Evolutionary conservation across 2,329 filamentous ascomycete species (phyloP).

Genomic region (Lecanicillium sp.): DNA sequence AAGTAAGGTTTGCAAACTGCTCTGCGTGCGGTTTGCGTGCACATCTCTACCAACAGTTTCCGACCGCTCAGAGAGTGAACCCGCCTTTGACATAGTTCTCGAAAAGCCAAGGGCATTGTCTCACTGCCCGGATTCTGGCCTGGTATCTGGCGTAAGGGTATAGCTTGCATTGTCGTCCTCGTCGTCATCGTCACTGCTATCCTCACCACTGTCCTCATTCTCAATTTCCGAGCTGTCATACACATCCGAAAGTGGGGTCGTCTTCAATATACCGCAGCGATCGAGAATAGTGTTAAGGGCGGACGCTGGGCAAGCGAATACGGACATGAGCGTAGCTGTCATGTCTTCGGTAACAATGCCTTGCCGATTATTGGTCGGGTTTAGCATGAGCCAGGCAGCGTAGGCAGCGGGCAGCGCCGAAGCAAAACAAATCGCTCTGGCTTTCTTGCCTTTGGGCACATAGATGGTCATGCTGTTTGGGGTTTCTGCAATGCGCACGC

Average conservation of each 20-base stretch:
- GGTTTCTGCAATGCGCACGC: constrained; percentile 26
- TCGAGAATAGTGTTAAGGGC: background rate
- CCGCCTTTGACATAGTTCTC: background rate
- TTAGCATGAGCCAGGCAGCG: constrained; percentile 30
- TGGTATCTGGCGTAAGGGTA: background rate
- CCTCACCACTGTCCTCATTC: background rate
- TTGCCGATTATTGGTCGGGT: constrained; percentile 13
- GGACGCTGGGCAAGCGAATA: background rate
- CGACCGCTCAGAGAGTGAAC: background rate
- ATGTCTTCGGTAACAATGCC: background rate
- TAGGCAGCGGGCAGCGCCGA: constrained; percentile 23
- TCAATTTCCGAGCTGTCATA: background rate
- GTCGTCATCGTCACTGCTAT: background rate
- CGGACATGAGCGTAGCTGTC: background rate
- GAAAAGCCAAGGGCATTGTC: background rate
- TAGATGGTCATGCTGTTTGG: constrained; percentile 22
- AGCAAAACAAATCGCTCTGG: constrained; percentile 26
- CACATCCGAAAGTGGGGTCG: background rate
- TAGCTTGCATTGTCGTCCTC: background rate
- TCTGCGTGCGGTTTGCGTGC: background rate
- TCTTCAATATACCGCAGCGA: background rate
- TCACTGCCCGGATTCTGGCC: background rate
- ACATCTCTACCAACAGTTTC: background rate
- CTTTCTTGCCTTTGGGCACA: constrained; percentile 24
- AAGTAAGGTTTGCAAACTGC: background rate